Percentiles rank a stretch among this genome's conserved stretches.
Conservation (phyloP, 2,329 filamentous ascomycete genomes). For the Pseudocercospora pini-densiflorae region DNA sequence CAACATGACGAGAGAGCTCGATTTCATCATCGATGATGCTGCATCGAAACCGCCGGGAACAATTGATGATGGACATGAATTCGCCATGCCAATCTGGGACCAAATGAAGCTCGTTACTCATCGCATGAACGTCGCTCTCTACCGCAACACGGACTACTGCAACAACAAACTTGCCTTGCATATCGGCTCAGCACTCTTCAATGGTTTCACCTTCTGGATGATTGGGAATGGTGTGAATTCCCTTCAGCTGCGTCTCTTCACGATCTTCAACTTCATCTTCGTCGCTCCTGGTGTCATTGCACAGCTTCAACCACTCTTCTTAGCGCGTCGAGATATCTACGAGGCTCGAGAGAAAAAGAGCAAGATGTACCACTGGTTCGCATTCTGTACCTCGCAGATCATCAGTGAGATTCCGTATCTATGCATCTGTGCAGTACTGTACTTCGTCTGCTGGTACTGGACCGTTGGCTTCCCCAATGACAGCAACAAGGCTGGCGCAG, state of each 20-base stretch:
- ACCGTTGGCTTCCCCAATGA: slow-evolving; percentile 48
- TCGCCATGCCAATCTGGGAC: slow-evolving; percentile 49
- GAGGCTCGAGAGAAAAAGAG: slow-evolving; percentile 65
- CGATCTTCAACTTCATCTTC: slow-evolving; percentile 43
- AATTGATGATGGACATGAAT: slow-evolving; percentile 49
- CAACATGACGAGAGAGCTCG: slow-evolving; percentile 46
- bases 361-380: slow-evolving; percentile 76
- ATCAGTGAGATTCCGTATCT: slow-evolving; percentile 72
- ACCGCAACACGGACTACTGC: slow-evolving; percentile 67
- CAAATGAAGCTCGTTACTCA: slow-evolving; percentile 49
- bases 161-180: slow-evolving; percentile 66
- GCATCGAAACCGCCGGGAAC: slow-evolving; percentile 42
- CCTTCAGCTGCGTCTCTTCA: slow-evolving; percentile 43
- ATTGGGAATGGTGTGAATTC: slow-evolving; percentile 41
- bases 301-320: slow-evolving; percentile 64
- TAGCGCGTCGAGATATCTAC: slow-evolving; percentile 62
- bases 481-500: slow-evolving; percentile 54
- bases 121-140: slow-evolving; percentile 63
- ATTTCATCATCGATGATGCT: slow-evolving; percentile 45
- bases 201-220: slow-evolving; percentile 56
- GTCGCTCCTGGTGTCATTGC: slow-evolving; percentile 54
- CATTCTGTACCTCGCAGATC: slow-evolving; percentile 72
- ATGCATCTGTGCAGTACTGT: slow-evolving; percentile 62
- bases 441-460: slow-evolving; percentile 46
- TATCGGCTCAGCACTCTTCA: slow-evolving; percentile 56